Percentiles rank a stretch among this genome's conserved stretches.
phyloP scores from a whole-genome alignment of 495 filamentous ascomycete species.

The Hypoxylon fragiforme region DNA sequence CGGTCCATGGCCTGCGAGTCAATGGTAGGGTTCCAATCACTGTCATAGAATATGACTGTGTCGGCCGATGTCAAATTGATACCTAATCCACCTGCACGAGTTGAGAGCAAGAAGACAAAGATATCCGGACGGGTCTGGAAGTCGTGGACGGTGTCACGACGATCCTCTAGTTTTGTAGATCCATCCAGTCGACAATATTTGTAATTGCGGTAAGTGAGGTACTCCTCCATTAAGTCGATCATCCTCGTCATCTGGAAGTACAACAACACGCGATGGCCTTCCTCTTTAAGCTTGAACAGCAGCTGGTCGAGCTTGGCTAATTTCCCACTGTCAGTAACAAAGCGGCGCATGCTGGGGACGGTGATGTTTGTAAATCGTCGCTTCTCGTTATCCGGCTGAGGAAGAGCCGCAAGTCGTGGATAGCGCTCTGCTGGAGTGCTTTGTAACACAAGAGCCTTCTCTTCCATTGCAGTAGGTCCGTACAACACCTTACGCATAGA shows the following conservation, averaged over 20 bases:
- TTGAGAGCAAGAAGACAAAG: slow-evolving; percentile 94
- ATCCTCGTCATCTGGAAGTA: slow-evolving; percentile 99
- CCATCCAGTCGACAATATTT: slow-evolving; percentile 97
- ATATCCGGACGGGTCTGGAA: slow-evolving; percentile 93
- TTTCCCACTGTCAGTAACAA: slow-evolving; percentile 97
- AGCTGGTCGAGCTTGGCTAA: slow-evolving; percentile 89
- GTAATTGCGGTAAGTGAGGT: slow-evolving; percentile 97
- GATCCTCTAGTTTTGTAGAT: slow-evolving; percentile 97
- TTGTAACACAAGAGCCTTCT: slow-evolving; percentile 70
- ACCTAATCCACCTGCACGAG: slow-evolving; percentile 94
- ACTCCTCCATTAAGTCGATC: slow-evolving; percentile 99
- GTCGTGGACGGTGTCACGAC: slow-evolving; percentile 93
- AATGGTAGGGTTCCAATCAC: slow-evolving; percentile 99
- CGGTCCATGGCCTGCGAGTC: slow-evolving; percentile 99
- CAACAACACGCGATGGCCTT: slow-evolving; percentile 91
- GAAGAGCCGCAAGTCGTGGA: slow-evolving; percentile 67
- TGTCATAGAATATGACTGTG: slow-evolving; percentile 99
- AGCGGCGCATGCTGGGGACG: slow-evolving; percentile 97
- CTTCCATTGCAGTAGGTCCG: slow-evolving; percentile 65
- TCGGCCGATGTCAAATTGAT: slow-evolving; percentile 93
- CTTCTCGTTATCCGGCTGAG: slow-evolving; percentile 75
- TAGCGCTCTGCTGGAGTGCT: slow-evolving; percentile 67
- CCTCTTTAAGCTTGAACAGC: slow-evolving; percentile 84
- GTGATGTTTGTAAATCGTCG: slow-evolving; percentile 84
- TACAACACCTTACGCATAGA: slow-evolving; percentile 74